Evolutionary conservation across 495 filamentous ascomycete genomes (phyloP).

Genomic region (Tuber indicum): DNA sequence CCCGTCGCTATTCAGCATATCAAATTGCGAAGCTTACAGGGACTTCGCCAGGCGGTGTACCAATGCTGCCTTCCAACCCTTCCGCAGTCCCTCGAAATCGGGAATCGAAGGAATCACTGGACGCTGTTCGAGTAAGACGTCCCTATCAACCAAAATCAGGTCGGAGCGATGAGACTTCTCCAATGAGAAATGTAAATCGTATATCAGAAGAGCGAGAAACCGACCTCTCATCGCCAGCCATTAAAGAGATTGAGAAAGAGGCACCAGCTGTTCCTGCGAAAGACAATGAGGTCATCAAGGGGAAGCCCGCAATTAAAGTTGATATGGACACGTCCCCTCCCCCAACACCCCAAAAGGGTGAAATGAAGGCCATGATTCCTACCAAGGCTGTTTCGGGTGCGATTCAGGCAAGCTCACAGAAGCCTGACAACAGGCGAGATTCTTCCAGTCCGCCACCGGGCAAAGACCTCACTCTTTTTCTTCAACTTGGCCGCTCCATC

Average conservation of each 20-base stretch:
- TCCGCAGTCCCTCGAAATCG: constrained; percentile 82
- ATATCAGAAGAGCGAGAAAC: constrained; percentile 61
- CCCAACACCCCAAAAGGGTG: constrained; percentile 25
- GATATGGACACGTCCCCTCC: constrained; percentile 25
- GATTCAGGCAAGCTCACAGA: constrained; percentile 46
- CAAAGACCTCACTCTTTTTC: constrained; percentile 89
- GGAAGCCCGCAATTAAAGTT: constrained; percentile 42
- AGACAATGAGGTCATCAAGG: constrained; percentile 46
- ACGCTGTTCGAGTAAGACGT: constrained; percentile 73
- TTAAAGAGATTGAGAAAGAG: constrained; percentile 44
- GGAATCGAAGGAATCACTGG: constrained; percentile 84
- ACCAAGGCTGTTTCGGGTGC: constrained; percentile 36
- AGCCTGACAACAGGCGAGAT: constrained; percentile 52
- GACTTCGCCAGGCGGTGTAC: constrained; percentile 68
- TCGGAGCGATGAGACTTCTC: constrained; percentile 55
- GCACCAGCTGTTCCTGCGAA: constrained; percentile 48
- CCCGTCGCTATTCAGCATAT: constrained; percentile 86
- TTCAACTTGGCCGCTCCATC: constrained; percentile 94
- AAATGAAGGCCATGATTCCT: constrained; percentile 44
- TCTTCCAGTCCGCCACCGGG: constrained; percentile 68
- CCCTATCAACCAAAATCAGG: constrained; percentile 58
- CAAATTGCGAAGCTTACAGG: constrained; percentile 92
- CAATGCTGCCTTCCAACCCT: constrained; percentile 80
- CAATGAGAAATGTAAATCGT: constrained; percentile 54
- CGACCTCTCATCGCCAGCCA: constrained; percentile 41